These are phyloP conservation scores for Quercus aquifolioides DNA, from an alignment of 306 rosid species.

Conservation along the genomic window DNA sequence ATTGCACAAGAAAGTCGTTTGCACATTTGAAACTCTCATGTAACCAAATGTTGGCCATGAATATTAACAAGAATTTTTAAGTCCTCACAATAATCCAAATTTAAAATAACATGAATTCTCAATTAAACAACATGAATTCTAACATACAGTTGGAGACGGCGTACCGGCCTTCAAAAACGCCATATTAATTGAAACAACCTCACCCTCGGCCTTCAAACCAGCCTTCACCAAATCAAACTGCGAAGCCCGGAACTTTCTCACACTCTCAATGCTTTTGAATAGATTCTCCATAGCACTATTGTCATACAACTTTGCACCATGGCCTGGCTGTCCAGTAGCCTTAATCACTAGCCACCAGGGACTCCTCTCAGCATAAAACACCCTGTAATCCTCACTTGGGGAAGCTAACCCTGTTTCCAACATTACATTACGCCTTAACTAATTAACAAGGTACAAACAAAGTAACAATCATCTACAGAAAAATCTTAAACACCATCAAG, in stretches of 20 bases:
- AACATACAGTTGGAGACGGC: conserved; percentile 82
- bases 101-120: background rate
- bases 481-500: background rate
- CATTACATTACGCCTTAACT: background rate
- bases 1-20: background rate
- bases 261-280: conserved; percentile 75
- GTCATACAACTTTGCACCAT: conserved; percentile 94
- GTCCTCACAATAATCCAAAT: no score
- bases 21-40: background rate
- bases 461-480: background rate
- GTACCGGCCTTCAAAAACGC: conserved; percentile 86
- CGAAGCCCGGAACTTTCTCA: conserved; percentile 74
- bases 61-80: background rate
- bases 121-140: background rate
- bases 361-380: conserved; percentile 71
- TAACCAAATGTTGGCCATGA: background rate
- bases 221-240: conserved; percentile 84
- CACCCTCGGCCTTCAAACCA: conserved; percentile 77
- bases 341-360: conserved; percentile 88
- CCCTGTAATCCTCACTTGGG: conserved; percentile 57
- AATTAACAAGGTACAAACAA: background rate
- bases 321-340: conserved; percentile 89
- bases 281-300: conserved; percentile 90
- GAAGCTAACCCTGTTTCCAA: conserved; percentile 62
- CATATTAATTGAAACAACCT: conserved; percentile 80